Conservation (phyloP, 257 asterid species). For the Jacaranda mimosifolia region DNA sequence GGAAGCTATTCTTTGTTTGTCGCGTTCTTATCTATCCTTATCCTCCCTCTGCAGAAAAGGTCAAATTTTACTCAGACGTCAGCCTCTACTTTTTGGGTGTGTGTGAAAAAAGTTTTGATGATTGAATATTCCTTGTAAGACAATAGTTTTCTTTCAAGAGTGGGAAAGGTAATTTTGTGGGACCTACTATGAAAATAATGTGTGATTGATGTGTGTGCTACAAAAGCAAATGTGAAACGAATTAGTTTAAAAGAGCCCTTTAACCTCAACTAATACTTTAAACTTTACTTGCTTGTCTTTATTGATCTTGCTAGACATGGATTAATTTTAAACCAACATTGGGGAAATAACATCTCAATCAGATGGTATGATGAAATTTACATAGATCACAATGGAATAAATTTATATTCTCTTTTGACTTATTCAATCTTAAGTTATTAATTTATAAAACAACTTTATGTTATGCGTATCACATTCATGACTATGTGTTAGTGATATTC, state of each 20-base stretch:
- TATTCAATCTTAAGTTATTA: neutral
- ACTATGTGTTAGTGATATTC: too few species aligned
- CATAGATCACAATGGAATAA: neutral
- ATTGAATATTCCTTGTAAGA: constrained; percentile 39
- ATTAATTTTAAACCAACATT: neutral
- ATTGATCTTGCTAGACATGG: neutral
- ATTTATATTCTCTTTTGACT: neutral
- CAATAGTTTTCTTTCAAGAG: constrained; percentile 26
- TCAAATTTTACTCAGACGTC: constrained; percentile 21
- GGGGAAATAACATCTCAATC: constrained; percentile 3
- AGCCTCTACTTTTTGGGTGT: constrained; percentile 17
- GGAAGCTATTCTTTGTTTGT: constrained; percentile 36
- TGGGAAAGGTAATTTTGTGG: constrained; percentile 22
- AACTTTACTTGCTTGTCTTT: constrained; percentile 34
- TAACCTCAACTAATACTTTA: constrained; percentile 41
- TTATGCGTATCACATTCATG: too few species aligned
- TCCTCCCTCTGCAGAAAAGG: constrained; percentile 13
- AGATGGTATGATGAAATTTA: neutral
- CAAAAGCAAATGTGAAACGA: constrained; percentile 21
- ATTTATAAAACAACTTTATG: too few species aligned
- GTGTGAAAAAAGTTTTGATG: constrained; percentile 30
- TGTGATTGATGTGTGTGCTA: neutral
- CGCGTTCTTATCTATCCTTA: constrained; percentile 24
- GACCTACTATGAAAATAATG: neutral
- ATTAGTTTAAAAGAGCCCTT: constrained; percentile 49